Conservation (phyloP, 148 eudicot genomes). For the Oxyria digyna region DNA sequence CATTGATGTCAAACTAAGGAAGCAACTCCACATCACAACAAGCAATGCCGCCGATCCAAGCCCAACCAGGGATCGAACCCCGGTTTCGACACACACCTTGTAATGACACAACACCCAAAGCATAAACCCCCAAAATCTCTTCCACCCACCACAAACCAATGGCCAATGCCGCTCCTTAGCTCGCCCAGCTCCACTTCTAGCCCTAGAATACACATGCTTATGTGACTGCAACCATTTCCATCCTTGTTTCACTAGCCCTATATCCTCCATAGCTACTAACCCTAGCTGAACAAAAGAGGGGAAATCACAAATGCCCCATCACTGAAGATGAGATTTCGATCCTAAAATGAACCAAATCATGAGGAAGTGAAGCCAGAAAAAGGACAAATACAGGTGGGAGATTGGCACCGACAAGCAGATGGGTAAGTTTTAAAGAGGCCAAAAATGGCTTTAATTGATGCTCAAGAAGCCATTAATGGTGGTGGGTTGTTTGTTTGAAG, state of each 20-base stretch:
- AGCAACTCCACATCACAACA: conserved; percentile 93
- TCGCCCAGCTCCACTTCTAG: conserved; percentile 23
- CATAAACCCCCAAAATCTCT: conserved; percentile 33
- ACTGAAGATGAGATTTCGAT: neutral
- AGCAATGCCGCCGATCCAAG: conserved; percentile 77
- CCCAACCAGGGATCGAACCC: conserved; percentile 39
- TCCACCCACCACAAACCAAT: conserved; percentile 55
- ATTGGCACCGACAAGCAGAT: conserved; percentile 26
- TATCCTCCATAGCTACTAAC: conserved; percentile 56
- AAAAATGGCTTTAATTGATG: conserved; percentile 23
- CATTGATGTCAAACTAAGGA: conserved; percentile 88
- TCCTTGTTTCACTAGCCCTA: conserved; percentile 69
- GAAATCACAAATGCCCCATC: neutral
- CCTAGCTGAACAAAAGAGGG: neutral
- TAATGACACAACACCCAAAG: conserved; percentile 41
- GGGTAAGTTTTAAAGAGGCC: neutral
- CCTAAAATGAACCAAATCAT: conserved; percentile 3
- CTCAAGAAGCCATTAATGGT: conserved; percentile 12
- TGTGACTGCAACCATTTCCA: conserved; percentile 81
- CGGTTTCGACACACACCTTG: conserved; percentile 47
- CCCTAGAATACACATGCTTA: conserved; percentile 44
- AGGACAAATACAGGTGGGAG: neutral
- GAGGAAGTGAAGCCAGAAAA: neutral
- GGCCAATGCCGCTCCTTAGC: conserved; percentile 73
- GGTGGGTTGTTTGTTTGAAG: neutral